These are phyloP conservation scores for Ambrosiella cleistominuta DNA, from an alignment of 2,329 filamentous ascomycete genomes.

Conservation along the genomic window DNA sequence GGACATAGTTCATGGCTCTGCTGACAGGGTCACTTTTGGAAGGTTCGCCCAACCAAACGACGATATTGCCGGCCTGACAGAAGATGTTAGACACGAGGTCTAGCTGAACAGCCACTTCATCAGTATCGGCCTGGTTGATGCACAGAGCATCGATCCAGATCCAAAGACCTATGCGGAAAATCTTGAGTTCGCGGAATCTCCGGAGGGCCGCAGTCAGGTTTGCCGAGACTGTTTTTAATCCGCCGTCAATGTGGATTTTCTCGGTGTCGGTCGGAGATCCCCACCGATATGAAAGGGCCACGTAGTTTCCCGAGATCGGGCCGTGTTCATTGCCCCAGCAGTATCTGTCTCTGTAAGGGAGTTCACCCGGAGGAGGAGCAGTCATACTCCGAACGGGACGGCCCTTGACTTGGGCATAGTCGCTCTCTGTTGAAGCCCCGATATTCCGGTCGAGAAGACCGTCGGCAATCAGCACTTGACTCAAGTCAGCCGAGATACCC, in stretches of 20 bases:
- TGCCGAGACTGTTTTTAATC: not conserved
- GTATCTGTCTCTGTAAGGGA: constrained; percentile 7
- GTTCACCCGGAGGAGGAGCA: constrained; percentile 1
- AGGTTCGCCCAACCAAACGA: constrained; percentile 15
- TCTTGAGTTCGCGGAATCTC: constrained; percentile 10
- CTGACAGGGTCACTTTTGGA: constrained; percentile 7
- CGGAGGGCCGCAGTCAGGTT: constrained; percentile 7
- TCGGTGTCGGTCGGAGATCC: not conserved
- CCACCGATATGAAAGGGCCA: constrained; percentile 7
- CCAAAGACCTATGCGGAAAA: constrained; percentile 13
- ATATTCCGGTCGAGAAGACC: constrained; percentile 7
- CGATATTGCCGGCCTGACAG: constrained; percentile 11
- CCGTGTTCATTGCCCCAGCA: constrained; percentile 10
- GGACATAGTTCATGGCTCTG: constrained; percentile 7
- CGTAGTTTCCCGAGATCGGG: constrained; percentile 11
- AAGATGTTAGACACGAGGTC: constrained; percentile 12
- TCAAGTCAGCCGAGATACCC: constrained; percentile 10
- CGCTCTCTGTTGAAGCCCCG: not conserved
- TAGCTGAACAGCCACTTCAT: constrained; percentile 12
- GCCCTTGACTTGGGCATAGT: constrained; percentile 6
- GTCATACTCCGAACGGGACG: constrained; percentile 2
- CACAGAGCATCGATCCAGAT: constrained; percentile 16
- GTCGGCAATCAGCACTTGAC: constrained; percentile 4
- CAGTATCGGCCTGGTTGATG: constrained; percentile 13
- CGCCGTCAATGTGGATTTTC: constrained; percentile 6